phyloP scores from a whole-genome alignment of 2,329 filamentous ascomycete species.

The Clonostachys rosea region DNA sequence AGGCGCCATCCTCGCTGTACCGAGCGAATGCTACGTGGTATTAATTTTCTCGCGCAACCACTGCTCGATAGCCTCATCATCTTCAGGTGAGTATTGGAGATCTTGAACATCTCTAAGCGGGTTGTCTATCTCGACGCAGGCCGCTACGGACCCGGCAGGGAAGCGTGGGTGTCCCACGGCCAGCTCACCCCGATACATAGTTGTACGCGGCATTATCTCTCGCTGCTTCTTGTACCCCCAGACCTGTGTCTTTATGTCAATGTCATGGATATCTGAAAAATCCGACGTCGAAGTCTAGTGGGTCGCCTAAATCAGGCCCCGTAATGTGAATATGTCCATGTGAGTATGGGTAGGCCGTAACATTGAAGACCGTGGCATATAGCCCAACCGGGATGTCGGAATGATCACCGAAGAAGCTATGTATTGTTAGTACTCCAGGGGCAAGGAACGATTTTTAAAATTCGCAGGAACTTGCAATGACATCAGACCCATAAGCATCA shows the following conservation, averaged over 20 bases:
- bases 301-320: slow-evolving; percentile 27
- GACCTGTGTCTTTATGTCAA: slow-evolving; percentile 51
- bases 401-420: slow-evolving; percentile 34
- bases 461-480: slow-evolving; percentile 39
- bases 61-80: slow-evolving; percentile 37
- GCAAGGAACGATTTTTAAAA: slow-evolving; percentile 23
- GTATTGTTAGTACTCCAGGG: slow-evolving; percentile 22
- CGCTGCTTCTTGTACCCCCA: slow-evolving; percentile 61
- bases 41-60: slow-evolving; percentile 26
- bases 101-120: slow-evolving; percentile 22
- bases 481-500: slow-evolving; percentile 34
- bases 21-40: slow-evolving; percentile 29
- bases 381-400: slow-evolving; percentile 28
- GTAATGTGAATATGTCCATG: slow-evolving; percentile 58
- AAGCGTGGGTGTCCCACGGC: slow-evolving; percentile 36
- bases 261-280: slow-evolving; percentile 36
- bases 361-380: slow-evolving; percentile 46
- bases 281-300: slow-evolving; percentile 50
- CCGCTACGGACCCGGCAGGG: slow-evolving; percentile 27
- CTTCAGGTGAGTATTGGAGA: slow-evolving; percentile 35
- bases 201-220: slow-evolving; percentile 51
- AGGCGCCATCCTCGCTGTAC: slow-evolving; percentile 29
- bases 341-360: slow-evolving; percentile 56
- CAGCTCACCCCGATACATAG: slow-evolving; percentile 42
- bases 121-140: slow-evolving; percentile 31